Base-by-base conservation (phyloP, 495 filamentous ascomycete species). In the Xylona heveae region DNA sequence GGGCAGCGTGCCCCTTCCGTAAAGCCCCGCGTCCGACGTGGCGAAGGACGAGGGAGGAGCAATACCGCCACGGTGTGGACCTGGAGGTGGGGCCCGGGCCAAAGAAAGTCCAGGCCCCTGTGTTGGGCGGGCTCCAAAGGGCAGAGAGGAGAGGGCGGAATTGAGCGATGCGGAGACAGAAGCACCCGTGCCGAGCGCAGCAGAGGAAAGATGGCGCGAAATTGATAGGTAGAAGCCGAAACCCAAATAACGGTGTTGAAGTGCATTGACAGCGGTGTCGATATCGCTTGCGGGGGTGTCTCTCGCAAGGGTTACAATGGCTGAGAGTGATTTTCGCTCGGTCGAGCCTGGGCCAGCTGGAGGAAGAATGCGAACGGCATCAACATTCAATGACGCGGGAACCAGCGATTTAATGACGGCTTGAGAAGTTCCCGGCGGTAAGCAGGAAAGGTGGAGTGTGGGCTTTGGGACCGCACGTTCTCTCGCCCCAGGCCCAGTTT, bases 231-330 rank as follows among this genome's bases (percentile, higher is more conserved):
- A 81, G 51, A 77, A 88, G 0, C 85, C 85, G 42, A 63, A 78
- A 9, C 85, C 85, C 9, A 95, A 61, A 46, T 95, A 94, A 38
- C 64, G 68, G 24, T 90, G 82, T 36, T 92, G 81, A 17, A 94
- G 55, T 1, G 63, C 45, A 42, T 71, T 80, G 19, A 91, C 78
- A 1, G 71, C 64, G 15, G 66, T 59, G 44, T 95, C 84, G 18
- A 95, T 90, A 30, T 92, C 80, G 21, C 71, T 74, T 4, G 73
- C 74, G 0, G 82, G 70, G 0, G 84, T 84, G 34, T 92, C 85
- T 44, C 74, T 75, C 2, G 76, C 74, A 14, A 95, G 54, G 0
- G 77, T 88, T 17, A 88, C 74, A 46, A 95, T 82, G 4, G 83
- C 84, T 6, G 78, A 62, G 24, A 71, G 62, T 1, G 81, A 81